Evolutionary conservation across 2,329 filamentous ascomycete species (phyloP), one percentile per base, ranked within the genome.

Genomic region (Cordyceps cicadae): DNA sequence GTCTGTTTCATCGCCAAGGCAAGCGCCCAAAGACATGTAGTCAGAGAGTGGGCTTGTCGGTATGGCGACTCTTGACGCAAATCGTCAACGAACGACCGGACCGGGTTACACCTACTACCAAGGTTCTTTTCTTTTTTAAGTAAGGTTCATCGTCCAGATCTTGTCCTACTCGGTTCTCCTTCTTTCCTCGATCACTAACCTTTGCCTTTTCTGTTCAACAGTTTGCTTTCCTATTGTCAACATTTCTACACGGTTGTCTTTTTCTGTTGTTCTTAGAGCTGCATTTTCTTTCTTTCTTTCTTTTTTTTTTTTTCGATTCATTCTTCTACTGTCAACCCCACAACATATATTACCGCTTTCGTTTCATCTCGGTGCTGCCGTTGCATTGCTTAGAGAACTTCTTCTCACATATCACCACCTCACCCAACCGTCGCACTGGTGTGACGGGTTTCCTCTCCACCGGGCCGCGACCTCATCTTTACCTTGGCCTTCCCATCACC

Each of bases 221-320:
- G 7, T 59, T 57, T 37, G 34, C 21, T 54, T 60, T 58, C 46
- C 34, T 58, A 58, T 51, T 43, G 55, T 58, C 55, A 56, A 51
- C 46, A 29, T 58, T 51, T 24, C 55, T 58, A 58, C 46, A 58
- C 55, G 46, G 26, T 52, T 46, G 49, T 54, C 37, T 26, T 39
- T 60, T 53, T 46, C n/a, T 46, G 17, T 46, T 37, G 41, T 29
- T 49, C 51, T 32, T 60, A 48, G 21, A 48, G 52, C 37, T 57
- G 52, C 49, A 39, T 52, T 52, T 50, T 32, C 43, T 2, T 43
- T 37, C 14, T 60, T 55, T 17, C 39, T 43, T 49, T 19, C 19
- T n/a, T 39, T 45, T 15, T 43, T 43, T n/a, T n/a, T n/a, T n/a
- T n/a, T n/a, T n/a, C n/a, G n/a, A n/a, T n/a, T n/a, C n/a, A 15